phyloP scores from a whole-genome alignment of 441 rosid genomes.

The Croton setiger region DNA sequence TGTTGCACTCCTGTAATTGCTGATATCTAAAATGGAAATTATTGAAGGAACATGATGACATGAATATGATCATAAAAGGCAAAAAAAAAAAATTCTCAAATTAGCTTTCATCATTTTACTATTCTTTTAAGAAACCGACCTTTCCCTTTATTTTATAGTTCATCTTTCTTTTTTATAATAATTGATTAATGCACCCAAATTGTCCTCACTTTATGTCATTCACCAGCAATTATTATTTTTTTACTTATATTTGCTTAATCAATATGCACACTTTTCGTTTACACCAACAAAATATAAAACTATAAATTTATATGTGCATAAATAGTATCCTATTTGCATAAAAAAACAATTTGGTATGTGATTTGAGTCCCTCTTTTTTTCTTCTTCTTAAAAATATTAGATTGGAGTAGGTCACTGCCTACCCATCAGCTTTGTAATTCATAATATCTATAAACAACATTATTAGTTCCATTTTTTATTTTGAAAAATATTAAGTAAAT shows the following conservation, averaged over 20 bases:
- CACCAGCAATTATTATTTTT: constrained; percentile 1
- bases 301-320: too few species aligned
- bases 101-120: background rate
- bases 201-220: constrained; percentile 10
- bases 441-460: too few species aligned
- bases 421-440: too few species aligned
- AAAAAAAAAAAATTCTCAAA: background rate
- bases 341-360: too few species aligned
- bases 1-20: too few species aligned
- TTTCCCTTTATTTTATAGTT: background rate
- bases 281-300: background rate
- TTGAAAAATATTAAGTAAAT: too few species aligned
- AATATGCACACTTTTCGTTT: background rate
- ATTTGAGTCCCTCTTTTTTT: too few species aligned
- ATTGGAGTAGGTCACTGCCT: too few species aligned
- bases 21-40: background rate
- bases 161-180: background rate
- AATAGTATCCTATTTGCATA: too few species aligned
- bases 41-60: background rate
- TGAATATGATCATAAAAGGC: background rate
- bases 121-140: constrained; percentile 19
- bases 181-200: background rate
- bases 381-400: too few species aligned
- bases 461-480: too few species aligned
- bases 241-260: background rate